Conservation (phyloP, 495 filamentous ascomycete species). For the Aspergillus diversus region DNA sequence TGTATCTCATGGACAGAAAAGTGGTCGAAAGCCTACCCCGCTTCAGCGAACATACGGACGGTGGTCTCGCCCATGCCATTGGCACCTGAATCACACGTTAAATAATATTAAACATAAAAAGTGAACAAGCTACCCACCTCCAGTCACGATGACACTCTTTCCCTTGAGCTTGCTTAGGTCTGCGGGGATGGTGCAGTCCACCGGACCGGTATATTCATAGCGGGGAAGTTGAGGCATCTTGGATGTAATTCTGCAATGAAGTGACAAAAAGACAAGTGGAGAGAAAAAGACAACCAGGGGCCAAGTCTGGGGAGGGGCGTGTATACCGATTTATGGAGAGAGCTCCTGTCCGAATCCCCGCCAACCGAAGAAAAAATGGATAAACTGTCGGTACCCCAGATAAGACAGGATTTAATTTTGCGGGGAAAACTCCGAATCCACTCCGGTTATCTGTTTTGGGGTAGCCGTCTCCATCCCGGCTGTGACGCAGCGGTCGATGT, state of each 20-base stretch:
- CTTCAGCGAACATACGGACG: conserved; percentile 35
- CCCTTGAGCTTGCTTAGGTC: conserved; percentile 23
- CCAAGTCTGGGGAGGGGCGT: background rate
- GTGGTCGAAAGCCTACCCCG: conserved; percentile 20
- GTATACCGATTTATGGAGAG: conserved; percentile 1
- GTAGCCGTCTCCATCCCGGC: no score
- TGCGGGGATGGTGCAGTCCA: conserved; percentile 29
- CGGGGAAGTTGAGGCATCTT: conserved; percentile 27
- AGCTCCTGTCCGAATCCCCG: background rate
- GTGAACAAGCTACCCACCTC: conserved; percentile 3
- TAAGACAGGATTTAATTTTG: no score
- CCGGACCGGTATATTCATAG: conserved; percentile 30
- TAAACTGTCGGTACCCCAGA: no score
- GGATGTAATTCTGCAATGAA: background rate
- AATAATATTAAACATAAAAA: background rate
- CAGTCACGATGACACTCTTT: conserved; percentile 36
- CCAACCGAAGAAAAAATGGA: no score
- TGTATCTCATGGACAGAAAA: background rate
- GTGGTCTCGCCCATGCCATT: conserved; percentile 48
- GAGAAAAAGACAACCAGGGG: background rate
- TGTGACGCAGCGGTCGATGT: no score
- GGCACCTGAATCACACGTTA: conserved; percentile 30
- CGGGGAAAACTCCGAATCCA: no score
- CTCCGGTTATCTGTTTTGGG: no score
- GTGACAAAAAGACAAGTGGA: background rate